phyloP scores from a whole-genome alignment of 2,329 filamentous ascomycete species.

The Fusarium bactridioides region DNA sequence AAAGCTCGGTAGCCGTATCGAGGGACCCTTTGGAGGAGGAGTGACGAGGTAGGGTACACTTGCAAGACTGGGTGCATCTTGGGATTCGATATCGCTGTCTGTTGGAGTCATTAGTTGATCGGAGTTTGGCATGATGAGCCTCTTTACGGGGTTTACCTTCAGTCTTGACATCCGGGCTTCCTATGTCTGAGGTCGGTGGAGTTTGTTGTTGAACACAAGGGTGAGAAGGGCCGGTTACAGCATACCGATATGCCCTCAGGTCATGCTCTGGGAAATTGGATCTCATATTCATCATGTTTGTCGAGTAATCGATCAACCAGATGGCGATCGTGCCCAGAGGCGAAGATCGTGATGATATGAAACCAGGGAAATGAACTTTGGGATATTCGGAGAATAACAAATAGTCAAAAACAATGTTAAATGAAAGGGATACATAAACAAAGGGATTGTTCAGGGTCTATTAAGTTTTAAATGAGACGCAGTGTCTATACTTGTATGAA shows the following conservation, averaged over 20 bases:
- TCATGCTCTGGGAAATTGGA: neutral
- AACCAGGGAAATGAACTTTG: neutral
- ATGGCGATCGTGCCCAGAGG: neutral
- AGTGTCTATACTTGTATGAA: neutral
- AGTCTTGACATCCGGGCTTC: neutral
- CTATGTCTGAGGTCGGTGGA: neutral
- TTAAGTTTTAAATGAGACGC: neutral
- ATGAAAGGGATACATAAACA: neutral
- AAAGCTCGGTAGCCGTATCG: neutral
- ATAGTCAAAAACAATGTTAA: neutral
- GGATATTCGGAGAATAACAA: neutral
- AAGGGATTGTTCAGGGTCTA: neutral
- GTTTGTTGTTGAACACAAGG: neutral
- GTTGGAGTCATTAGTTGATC: neutral
- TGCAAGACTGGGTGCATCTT: neutral
- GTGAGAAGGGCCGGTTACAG: neutral
- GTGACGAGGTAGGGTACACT: neutral
- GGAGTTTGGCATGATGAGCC: neutral
- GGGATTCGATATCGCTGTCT: neutral
- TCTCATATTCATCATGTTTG: neutral
- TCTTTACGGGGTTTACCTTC: neutral
- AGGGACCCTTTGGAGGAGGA: neutral
- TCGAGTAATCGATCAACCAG: neutral
- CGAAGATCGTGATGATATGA: neutral
- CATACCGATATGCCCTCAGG: neutral